Base-by-base conservation (phyloP, 2,329 filamentous ascomycete species). In the Triangularia verruculosa region DNA sequence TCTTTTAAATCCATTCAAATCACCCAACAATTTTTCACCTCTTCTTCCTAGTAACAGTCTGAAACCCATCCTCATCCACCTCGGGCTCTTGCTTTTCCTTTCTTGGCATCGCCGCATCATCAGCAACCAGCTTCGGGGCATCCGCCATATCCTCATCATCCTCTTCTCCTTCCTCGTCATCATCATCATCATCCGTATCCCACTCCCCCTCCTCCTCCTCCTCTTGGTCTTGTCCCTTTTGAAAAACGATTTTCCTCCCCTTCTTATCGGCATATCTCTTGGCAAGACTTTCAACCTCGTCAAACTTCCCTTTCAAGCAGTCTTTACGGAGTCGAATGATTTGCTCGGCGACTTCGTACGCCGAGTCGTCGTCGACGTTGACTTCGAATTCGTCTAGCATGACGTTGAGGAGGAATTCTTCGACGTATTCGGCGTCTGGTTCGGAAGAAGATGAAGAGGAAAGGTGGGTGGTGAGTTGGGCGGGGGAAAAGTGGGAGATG, bases 371-470 rank as follows among this genome's bases (percentile, higher is more conserved):
- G 72, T 98, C 95, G 27, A 97, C 86, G 62, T 91, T 89, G 61
- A 95, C 90, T 72, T 97, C 93, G 73, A 98, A 99, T 77, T 99
- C 95, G 78, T 98, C 95, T 67, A 90, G 85, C 89, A 98, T 95
- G 66, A 97, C 88, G 72, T 97, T 91, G 55, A 97, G 81, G 56
- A 98, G 81, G 59, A 96, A 87, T 47, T 89, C 84, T 79, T 98
- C 94, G 52, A 97, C 80, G 70, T 97, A 92, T 67, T 89, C 87
- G 17, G 84, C 79, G 70, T 97, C 90, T 11, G 91, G 82, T 69
- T 86, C 83, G 20, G 81, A 78, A 64, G 60, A 65, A 57, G 73
- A 55, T 67, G 68, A 47, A 69, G 67, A 69, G 67, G 54, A 72
- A 6, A 51, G 17, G n/a, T 51, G 43, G 15, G 43, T 8, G 70